A percentile compares a stretch with the other conserved stretches of the same genome.
Conservation (phyloP, 345 rosid species). For the Eucalyptus microcorys region DNA sequence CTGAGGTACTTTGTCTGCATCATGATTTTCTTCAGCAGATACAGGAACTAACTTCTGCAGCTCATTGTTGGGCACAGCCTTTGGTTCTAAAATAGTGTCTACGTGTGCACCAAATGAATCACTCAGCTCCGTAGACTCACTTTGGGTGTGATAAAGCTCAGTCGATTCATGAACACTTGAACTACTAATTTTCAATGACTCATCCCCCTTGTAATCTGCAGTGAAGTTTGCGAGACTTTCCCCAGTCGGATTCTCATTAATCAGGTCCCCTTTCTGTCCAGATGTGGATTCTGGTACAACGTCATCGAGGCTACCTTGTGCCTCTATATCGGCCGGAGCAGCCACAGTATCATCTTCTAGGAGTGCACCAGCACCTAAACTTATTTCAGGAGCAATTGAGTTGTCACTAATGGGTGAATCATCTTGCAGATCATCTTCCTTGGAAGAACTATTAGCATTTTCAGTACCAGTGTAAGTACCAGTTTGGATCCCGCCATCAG, state of each 20-base stretch:
- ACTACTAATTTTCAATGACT: not conserved
- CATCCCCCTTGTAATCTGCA: constrained; percentile 5
- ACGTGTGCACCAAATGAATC: constrained; percentile 19
- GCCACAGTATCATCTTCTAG: constrained; percentile 5
- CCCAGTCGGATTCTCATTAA: constrained; percentile 4
- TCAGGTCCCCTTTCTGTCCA: constrained; percentile 13
- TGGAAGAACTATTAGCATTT: constrained; percentile 2
- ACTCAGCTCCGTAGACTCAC: constrained; percentile 7
- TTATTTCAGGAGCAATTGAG: constrained; percentile 19
- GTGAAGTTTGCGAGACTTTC: constrained; percentile 5
- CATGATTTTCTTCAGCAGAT: constrained; percentile 21
- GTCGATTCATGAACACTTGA: constrained; percentile 9
- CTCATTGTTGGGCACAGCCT: constrained; percentile 8
- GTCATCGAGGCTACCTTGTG: constrained; percentile 6
- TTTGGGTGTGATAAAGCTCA: constrained; percentile 1
- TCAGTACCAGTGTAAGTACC: constrained; percentile 1
- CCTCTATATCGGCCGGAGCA: constrained; percentile 9
- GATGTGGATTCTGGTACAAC: constrained; percentile 8
- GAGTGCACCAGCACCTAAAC: constrained; percentile 16
- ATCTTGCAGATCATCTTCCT: constrained; percentile 15
- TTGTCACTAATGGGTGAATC: constrained; percentile 13
- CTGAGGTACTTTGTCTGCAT: constrained; percentile 9
- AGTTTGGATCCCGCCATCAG: constrained; percentile 6
- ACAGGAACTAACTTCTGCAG: constrained; percentile 1
- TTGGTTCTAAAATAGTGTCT: constrained; percentile 19